Conservation (phyloP, 1,284 basidiomycete species). For the Sporisorium graminicola region DNA sequence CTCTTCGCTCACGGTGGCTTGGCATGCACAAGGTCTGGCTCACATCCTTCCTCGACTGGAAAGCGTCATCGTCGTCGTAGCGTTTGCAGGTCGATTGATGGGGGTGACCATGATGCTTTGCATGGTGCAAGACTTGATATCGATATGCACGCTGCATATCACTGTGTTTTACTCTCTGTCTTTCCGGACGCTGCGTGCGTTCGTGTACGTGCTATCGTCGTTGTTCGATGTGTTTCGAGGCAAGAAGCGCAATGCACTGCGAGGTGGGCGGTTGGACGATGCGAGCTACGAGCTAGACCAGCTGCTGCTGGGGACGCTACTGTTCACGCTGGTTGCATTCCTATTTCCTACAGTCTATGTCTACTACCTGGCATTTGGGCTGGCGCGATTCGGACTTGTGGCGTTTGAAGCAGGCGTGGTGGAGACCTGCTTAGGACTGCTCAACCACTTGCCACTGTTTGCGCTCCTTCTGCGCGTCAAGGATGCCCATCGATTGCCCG, state of each 20-base stretch:
- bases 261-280: conserved; percentile 82
- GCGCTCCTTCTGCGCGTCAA: conserved; percentile 86
- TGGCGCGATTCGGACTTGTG: conserved; percentile 73
- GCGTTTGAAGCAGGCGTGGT: conserved; percentile 30
- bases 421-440: conserved; percentile 72
- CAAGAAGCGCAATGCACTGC: conserved; percentile 74
- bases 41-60: conserved; percentile 23
- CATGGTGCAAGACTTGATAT: conserved; percentile 77
- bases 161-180: conserved; percentile 80
- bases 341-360: conserved; percentile 88
- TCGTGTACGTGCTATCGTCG: conserved; percentile 76
- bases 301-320: conserved; percentile 89
- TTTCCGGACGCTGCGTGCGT: conserved; percentile 77
- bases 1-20: conserved; percentile 70
- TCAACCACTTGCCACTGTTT: conserved; percentile 93
- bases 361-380: conserved; percentile 85
- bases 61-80: conserved; percentile 72
- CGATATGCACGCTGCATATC: conserved; percentile 80
- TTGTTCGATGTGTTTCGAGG: conserved; percentile 96
- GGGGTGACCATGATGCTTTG: conserved; percentile 81
- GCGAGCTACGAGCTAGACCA: conserved; percentile 94
- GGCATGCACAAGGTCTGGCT: conserved; percentile 26
- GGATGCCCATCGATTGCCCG: conserved; percentile 83
- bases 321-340: conserved; percentile 92
- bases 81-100: conserved; percentile 74